Conservation (phyloP, 331 rosid species). For the Malus hybrid region DNA sequence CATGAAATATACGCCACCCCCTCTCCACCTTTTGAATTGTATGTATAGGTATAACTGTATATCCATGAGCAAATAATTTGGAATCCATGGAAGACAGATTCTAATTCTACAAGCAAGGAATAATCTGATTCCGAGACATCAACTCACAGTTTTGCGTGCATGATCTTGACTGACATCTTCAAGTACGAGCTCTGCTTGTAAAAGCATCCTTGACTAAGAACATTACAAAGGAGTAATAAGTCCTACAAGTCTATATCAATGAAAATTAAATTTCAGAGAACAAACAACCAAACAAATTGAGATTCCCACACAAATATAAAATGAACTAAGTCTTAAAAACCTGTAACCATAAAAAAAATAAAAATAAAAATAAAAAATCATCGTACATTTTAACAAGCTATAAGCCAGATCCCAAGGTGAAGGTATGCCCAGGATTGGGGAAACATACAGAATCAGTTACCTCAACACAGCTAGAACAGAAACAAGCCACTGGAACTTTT, state of each 20-base stretch:
- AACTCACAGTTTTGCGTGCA: conserved; percentile 19
- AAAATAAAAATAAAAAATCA: no score
- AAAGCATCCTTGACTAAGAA: conserved; percentile 75
- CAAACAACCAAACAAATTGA: not conserved
- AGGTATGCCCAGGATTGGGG: not conserved
- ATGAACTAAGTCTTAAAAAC: not conserved
- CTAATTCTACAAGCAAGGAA: not conserved
- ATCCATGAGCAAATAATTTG: not conserved
- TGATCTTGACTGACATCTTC: no score
- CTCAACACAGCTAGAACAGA: not conserved
- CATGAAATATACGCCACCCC: not conserved
- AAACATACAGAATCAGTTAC: not conserved
- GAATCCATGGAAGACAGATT: not conserved
- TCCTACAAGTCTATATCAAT: not conserved
- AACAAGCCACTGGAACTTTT: not conserved
- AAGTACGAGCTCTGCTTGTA: conserved; percentile 86
- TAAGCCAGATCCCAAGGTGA: not conserved
- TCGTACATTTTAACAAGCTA: no score
- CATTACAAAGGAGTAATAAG: not conserved
- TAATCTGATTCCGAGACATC: not conserved
- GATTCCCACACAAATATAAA: not conserved
- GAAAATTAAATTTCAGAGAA: not conserved
- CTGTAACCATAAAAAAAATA: not conserved
- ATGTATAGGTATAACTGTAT: not conserved
- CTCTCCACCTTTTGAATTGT: not conserved